A percentile compares a stretch with the other conserved stretches of the same genome.
Conservation (phyloP, 2,329 filamentous ascomycete genomes). For the Exophiala phaeomuriformis region DNA sequence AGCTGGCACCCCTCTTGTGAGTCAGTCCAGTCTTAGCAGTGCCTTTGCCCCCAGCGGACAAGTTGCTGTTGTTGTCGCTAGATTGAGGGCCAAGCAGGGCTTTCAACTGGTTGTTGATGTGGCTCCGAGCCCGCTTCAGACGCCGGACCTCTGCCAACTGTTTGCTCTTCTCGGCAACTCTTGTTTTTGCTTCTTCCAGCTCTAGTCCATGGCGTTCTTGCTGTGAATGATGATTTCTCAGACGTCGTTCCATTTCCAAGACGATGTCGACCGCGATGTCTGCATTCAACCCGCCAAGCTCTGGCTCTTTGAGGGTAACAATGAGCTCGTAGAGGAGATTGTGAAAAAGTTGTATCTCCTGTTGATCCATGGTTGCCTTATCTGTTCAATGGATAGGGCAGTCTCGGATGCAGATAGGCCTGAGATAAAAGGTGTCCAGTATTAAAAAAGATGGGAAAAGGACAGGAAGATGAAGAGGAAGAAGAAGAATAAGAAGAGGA, state of each 20-base stretch:
- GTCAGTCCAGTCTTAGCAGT: no score
- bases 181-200: neutral
- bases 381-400: neutral
- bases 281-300: neutral
- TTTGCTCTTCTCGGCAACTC: neutral
- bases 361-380: neutral
- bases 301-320: neutral
- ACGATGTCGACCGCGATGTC: neutral
- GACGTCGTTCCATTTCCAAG: neutral
- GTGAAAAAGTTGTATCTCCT: neutral
- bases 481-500: no score
- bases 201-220: neutral
- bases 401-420: no score
- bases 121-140: neutral
- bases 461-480: no score
- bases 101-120: neutral
- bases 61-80: no score
- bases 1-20: no score
- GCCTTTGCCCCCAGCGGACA: no score
- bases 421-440: no score
- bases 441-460: no score
- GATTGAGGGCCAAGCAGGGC: neutral
- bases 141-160: neutral
- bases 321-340: neutral
- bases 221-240: neutral